A percentile compares a stretch with the other conserved stretches of the same genome.
These are phyloP conservation scores for Pleurotus ostreatus DNA, from an alignment of 768 basidiomycete species.

Conservation along the genomic window DNA sequence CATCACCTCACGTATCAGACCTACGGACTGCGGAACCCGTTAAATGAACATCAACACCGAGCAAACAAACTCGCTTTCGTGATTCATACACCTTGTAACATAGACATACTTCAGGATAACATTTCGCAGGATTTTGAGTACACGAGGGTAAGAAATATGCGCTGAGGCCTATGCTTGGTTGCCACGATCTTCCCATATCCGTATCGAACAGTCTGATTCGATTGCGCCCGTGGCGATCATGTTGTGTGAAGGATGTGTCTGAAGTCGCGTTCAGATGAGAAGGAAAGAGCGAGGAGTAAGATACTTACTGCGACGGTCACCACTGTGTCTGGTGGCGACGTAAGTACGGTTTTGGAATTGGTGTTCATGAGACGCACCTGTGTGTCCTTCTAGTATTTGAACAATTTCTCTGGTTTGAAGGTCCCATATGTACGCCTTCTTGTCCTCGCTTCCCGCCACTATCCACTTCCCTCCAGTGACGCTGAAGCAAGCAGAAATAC, in stretches of 20 bases:
- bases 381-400: conserved; percentile 75
- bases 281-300: not conserved
- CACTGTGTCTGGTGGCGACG: conserved; percentile 51
- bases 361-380: conserved; percentile 34
- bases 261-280: conserved; percentile 10
- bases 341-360: not conserved
- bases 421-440: conserved; percentile 90
- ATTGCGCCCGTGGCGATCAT: conserved; percentile 88
- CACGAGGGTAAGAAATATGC: not conserved
- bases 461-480: conserved; percentile 89
- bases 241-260: conserved; percentile 85
- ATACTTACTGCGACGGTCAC: conserved; percentile 70
- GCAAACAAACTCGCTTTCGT: not conserved
- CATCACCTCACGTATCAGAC: conserved; percentile 30
- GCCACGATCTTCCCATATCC: conserved; percentile 74
- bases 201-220: conserved; percentile 76
- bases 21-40: conserved; percentile 59
- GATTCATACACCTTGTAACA: conserved; percentile 1
- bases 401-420: conserved; percentile 83
- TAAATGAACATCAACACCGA: conserved; percentile 27
- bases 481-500: conserved; percentile 79
- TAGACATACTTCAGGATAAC: conserved; percentile 3
- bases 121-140: not conserved
- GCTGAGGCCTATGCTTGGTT: not conserved
- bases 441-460: conserved; percentile 87